Evolutionary conservation across 495 filamentous ascomycete species (phyloP), one percentile per base, ranked within the genome.

Genomic region (Penicillium pancosmium): DNA sequence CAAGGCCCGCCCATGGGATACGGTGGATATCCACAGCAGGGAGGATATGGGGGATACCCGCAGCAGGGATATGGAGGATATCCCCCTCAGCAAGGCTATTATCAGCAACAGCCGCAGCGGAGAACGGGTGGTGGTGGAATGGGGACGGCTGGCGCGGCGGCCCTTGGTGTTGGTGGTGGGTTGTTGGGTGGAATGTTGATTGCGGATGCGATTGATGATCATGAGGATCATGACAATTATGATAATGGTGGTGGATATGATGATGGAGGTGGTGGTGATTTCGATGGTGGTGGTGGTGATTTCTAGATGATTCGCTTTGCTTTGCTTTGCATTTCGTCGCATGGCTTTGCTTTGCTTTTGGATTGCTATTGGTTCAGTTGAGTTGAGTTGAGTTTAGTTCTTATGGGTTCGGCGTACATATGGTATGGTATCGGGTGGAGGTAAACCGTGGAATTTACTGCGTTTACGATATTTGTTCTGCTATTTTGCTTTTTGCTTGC

Each of bases 161-260:
- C 90, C 16, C 72, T 93, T 58, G 91, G 91, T 70, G 66, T 91
- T 9, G 91, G 90, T 48, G 91, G 86, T 55, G 91, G 91, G 54
- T 59, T 95, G 64, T 41, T 93, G 3, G 91, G 90, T 58, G 91
- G 90, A 11, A 74, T 79, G 61, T 49, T 93, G 67, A 66, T 95
- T 41, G 88, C 80, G 4, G 81, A 89, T 65, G 86, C 84, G 10
- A 75, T 68, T 27, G 66, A 50, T 16, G 66, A 66, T 57, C 64
- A 80, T 50, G 62, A 87, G 60, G 73, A 87, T 53, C 59, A 65
- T 57, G 72, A 82, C 23, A 77, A 77, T 63, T 59, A 54, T 63
- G 73, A 80, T 19, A 77, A 75, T 46, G 83, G 84, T 61, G 61
- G 70, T 47, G 23, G 23, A 0, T 62, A 67, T 55, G 65, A 73